A percentile compares a stretch with the other conserved stretches of the same genome.
phyloP scores from a whole-genome alignment of 2,329 filamentous ascomycete species.

The Trichoderma polysporum region DNA sequence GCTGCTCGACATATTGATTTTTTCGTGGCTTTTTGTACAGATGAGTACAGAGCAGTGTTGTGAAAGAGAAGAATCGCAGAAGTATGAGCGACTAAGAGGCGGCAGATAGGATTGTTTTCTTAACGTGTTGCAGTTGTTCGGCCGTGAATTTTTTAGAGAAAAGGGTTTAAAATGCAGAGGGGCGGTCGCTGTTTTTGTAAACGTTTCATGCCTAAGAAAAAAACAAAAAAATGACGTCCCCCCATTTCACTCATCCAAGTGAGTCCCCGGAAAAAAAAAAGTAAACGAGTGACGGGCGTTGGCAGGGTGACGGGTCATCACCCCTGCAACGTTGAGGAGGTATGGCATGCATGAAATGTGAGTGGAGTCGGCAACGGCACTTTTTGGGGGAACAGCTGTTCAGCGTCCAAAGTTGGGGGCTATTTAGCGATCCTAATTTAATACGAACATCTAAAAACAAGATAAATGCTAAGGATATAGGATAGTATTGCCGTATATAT shows the following conservation, averaged over 20 bases:
- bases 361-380: conserved; percentile 13
- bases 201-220: background rate
- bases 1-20: conserved; percentile 53
- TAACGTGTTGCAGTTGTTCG: background rate
- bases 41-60: too few species aligned
- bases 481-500: too few species aligned
- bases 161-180: background rate
- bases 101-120: too few species aligned
- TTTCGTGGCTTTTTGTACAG: too few species aligned
- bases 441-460: too few species aligned
- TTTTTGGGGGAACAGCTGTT: too few species aligned
- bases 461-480: too few species aligned
- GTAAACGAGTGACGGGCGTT: conserved; percentile 16
- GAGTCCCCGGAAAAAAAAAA: background rate
- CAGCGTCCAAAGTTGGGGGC: too few species aligned
- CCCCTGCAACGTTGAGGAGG: background rate
- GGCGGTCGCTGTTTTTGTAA: conserved; percentile 7
- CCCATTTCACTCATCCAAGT: background rate
- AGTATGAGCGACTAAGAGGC: background rate
- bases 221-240: conserved; percentile 2
- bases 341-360: conserved; percentile 5
- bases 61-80: background rate
- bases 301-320: background rate
- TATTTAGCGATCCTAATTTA: too few species aligned
- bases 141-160: background rate